Conservation (phyloP, 2,329 filamentous ascomycete genomes). For the Pleurostoma richardsiae region DNA sequence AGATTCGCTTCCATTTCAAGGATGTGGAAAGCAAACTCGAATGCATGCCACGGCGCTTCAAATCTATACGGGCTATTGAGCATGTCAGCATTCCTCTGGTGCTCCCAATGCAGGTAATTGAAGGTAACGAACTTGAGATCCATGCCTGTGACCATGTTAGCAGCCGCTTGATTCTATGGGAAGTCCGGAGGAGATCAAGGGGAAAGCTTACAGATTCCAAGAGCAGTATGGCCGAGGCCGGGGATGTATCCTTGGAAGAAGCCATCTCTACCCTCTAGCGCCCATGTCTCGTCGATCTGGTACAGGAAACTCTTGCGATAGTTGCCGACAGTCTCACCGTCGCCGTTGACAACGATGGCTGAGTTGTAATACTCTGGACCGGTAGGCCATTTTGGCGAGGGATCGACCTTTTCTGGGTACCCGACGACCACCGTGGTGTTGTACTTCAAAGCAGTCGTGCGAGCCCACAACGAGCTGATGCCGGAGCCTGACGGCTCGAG, state of each 20-base stretch:
- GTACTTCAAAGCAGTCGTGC: constrained; percentile 58
- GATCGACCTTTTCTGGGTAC: constrained; percentile 66
- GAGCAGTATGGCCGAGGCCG: constrained; percentile 44
- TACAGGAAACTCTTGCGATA: constrained; percentile 58
- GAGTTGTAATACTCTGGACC: constrained; percentile 51
- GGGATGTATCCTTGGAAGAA: constrained; percentile 42
- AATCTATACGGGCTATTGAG: constrained; percentile 54
- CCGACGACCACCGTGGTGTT: constrained; percentile 66
- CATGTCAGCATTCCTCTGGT: background rate
- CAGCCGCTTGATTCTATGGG: no score
- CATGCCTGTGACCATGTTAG: no score
- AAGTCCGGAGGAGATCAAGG: constrained; percentile 6
- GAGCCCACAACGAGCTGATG: constrained; percentile 67
- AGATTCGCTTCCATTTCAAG: constrained; percentile 52
- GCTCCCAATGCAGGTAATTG: no score
- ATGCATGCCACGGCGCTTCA: constrained; percentile 41
- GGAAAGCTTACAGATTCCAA: constrained; percentile 52
- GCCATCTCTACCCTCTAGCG: constrained; percentile 47
- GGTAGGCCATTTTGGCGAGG: constrained; percentile 42
- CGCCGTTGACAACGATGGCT: constrained; percentile 45
- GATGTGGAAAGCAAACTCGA: constrained; percentile 52
- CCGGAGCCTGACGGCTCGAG: constrained; percentile 64
- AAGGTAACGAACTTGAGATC: constrained; percentile 41
- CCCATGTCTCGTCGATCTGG: constrained; percentile 58
- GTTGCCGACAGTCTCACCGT: constrained; percentile 56